Evolutionary conservation across 176 grass and related monocot species (phyloP), one percentile per base, ranked within the genome.

Genomic region (Carex littledalei): DNA sequence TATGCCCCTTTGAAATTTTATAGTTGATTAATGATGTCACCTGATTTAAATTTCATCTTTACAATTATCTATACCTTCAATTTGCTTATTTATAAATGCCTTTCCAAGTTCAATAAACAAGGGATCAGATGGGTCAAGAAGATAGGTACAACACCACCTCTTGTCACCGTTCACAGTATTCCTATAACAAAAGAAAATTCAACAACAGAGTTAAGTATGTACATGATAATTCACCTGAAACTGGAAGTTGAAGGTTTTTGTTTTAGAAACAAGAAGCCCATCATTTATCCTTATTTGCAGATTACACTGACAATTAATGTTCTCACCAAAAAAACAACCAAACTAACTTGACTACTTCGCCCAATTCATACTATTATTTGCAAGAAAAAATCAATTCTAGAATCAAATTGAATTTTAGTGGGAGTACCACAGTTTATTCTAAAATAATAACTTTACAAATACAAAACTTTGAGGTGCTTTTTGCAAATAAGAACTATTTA

Each of bases 81-180:
- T 90, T 86, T 98, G 92, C 67, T 98, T 82, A 69, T 50, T 92
- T 76, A 98, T 94, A 93, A 98, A 98, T 84, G 92, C 91, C 74
- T 87, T 85, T 15, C 95, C 95, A 81, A 98, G 77, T 86, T 98
- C 87, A 89, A 98, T 85, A 90, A 98, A 98, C 72, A 98, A 89
- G 65, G 92, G 67, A 91, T 98, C 95, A 21, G 93, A 87, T 87
- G 95, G 92, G 89, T 90, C 92, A 87, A 98, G 92, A 88, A 98
- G 89, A 90, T 98, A 98, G 65, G 95, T 98, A 80, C 95, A 98
- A 84, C 95, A 98, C 89, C 89, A 98, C 59, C 86, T 91, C 57
- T 66, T 87, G 87, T 98, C 80, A 91, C 84, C 91, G 90, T 94
- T 63, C 68, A 98, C 95, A 81, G 95, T 98, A 84, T 98, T 98